Base-by-base conservation (phyloP, 179 eudicot species). In the Carnegiea gigantea region DNA sequence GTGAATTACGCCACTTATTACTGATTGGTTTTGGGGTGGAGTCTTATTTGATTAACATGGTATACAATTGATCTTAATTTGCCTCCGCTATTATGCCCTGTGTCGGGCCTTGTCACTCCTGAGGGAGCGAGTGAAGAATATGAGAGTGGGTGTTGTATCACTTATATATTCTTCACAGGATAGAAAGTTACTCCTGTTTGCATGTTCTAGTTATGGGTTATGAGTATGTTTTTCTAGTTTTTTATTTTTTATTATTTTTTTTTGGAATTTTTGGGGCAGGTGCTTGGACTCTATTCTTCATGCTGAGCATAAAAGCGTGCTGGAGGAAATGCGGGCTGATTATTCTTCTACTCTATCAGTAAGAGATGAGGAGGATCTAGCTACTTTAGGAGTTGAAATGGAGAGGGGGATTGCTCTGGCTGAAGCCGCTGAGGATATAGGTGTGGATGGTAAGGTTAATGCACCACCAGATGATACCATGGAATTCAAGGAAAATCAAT, bases 291-390 rank as follows among this genome's bases (percentile, higher is more conserved):
- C 92, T 10, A 90, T 93, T 82, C 88, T 95, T 85, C 98, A 93
- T 78, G 98, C 98, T 80, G 98, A 95, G 79, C 98, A 95, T 84
- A 95, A 93, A 84, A 82, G 79, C 60, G 86, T 92, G 82, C 80
- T 95, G 82, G 98, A 95, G 89, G 98, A 91, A 84, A 93, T 95
- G 97, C 89, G 98, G 77, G 86, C 81, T 70, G 95, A 93, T 85
- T 92, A 85, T 86, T 89, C 84, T 62, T 86, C 90, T 53, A 81
- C 87, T 53, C 91, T 85, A 62, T 73, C 90, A 33, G 72, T 68
- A 43, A 81, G 82, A 53, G 68, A 82, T 76, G 82, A 84, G 73
- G 76, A 77, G 70, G 81, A 51, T 65, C n/a, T 53, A 43, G 81
- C 72, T 62, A 17, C 72, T 43, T 33, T 59, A 46, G 84, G 72